Percentiles rank a stretch among this genome's conserved stretches.
phyloP scores from a whole-genome alignment of 1,284 basidiomycete genomes.

The Sparassis latifolia region DNA sequence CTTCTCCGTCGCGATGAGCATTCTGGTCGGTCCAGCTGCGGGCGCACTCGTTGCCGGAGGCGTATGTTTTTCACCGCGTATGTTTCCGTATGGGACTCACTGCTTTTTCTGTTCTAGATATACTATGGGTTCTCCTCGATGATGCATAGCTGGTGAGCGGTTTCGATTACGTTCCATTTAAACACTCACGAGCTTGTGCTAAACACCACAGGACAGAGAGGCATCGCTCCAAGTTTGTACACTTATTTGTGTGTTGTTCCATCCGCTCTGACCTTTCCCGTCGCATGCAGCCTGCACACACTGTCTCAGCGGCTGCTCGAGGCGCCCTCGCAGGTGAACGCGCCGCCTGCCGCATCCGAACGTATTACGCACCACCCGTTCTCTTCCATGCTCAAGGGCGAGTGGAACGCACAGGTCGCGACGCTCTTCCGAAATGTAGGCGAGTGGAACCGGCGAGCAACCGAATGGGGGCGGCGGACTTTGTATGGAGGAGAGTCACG shows the following conservation, averaged over 20 bases:
- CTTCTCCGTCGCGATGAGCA: constrained; percentile 17
- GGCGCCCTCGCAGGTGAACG: constrained; percentile 13
- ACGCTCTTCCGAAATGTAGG: constrained; percentile 17
- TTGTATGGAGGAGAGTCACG: constrained; percentile 21
- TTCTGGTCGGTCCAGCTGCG: constrained; percentile 21
- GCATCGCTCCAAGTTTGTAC: constrained; percentile 21
- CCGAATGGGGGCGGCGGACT: constrained; percentile 20
- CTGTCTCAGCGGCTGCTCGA: constrained; percentile 22
- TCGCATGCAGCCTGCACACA: constrained; percentile 16
- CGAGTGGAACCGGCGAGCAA: constrained; percentile 16
- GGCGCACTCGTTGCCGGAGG: constrained; percentile 20
- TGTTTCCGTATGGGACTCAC: neutral
- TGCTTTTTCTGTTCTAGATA: constrained; percentile 13
- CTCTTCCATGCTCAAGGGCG: constrained; percentile 17
- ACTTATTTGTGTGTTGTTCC: neutral
- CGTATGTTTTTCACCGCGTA: constrained; percentile 7
- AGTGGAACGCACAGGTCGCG: constrained; percentile 26
- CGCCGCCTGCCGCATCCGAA: constrained; percentile 18
- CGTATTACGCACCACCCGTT: constrained; percentile 23
- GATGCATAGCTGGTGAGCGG: constrained; percentile 21
- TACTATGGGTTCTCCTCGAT: constrained; percentile 28
- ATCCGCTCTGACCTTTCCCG: neutral
- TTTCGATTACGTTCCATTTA: neutral
- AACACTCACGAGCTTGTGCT: neutral
- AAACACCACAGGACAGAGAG: constrained; percentile 18